A percentile compares a stretch with the other conserved stretches of the same genome.
Evolutionary conservation across 352 stramenopile species (phyloP).

Genomic region (Globisporangium rhizosaccharum): DNA sequence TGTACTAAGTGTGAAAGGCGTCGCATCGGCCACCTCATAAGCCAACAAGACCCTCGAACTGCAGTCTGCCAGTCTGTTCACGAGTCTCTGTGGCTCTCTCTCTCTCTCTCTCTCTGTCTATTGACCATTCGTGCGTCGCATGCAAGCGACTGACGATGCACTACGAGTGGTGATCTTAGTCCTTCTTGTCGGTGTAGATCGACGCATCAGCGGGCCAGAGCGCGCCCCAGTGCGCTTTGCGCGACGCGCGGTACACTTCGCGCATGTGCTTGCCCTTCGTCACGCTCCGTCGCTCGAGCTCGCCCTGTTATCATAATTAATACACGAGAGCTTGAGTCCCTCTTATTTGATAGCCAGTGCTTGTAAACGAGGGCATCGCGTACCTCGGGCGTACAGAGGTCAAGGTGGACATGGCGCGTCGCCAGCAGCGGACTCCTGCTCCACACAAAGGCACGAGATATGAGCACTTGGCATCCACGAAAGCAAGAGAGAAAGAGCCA

Average conservation of each 20-base stretch:
- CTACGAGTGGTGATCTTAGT: slow-evolving; percentile 2
- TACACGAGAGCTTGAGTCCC: slow-evolving; percentile 3
- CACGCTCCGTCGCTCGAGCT: slow-evolving; percentile 70
- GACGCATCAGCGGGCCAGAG: slow-evolving; percentile 64
- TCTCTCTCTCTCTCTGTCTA: not conserved
- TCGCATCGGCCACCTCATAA: too few relatives aligned
- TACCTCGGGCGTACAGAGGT: slow-evolving; percentile 77
- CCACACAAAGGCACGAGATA: not conserved
- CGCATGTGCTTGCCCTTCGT: slow-evolving; percentile 70
- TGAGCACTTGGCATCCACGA: not conserved
- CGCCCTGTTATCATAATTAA: slow-evolving; percentile 32
- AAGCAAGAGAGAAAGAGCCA: not conserved
- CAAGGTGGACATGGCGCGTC: slow-evolving; percentile 75
- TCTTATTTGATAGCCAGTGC: not conserved
- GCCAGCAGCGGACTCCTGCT: slow-evolving; percentile 54
- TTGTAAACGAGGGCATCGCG: not conserved
- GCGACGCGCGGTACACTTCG: slow-evolving; percentile 75
- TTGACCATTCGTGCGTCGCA: not conserved
- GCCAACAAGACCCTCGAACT: not conserved
- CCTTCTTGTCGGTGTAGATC: slow-evolving; percentile 48
- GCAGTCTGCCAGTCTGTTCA: too few relatives aligned
- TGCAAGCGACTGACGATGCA: not conserved
- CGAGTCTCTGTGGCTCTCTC: not conserved
- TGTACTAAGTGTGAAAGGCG: not conserved
- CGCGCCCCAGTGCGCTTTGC: slow-evolving; percentile 80